These are phyloP conservation scores for Nemania diffusa DNA, from an alignment of 2,329 filamentous ascomycete genomes.

Conservation along the genomic window DNA sequence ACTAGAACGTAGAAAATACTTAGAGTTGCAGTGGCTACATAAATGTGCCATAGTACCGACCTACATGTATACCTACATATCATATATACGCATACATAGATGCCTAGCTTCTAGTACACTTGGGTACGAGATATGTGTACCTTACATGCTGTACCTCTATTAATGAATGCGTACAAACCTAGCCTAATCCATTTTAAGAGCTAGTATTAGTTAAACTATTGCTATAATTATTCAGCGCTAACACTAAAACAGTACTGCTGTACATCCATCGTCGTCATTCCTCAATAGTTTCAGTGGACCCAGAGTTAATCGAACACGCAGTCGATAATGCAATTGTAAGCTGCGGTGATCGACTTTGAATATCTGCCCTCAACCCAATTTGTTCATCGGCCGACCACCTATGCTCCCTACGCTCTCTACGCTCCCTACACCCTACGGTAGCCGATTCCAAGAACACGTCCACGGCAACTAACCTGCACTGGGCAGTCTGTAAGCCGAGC, in stretches of 20 bases:
- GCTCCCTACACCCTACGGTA: too few species aligned
- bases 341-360: neutral
- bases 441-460: neutral
- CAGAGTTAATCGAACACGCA: slow-evolving; percentile 32
- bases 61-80: too few species aligned
- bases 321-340: slow-evolving; percentile 10
- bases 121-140: too few species aligned
- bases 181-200: neutral
- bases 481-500: neutral
- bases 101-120: too few species aligned
- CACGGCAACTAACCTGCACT: neutral
- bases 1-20: too few species aligned
- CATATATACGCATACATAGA: too few species aligned
- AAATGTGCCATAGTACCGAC: too few species aligned
- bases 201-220: neutral
- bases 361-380: neutral
- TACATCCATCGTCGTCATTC: slow-evolving; percentile 22
- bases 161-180: neutral
- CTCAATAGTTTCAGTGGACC: slow-evolving; percentile 3
- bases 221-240: slow-evolving; percentile 11
- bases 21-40: too few species aligned
- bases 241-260: slow-evolving; percentile 1
- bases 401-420: too few species aligned
- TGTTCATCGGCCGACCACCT: neutral
- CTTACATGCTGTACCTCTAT: too few species aligned